A percentile compares a stretch with the other conserved stretches of the same genome.
Evolutionary conservation across 1,284 basidiomycete genomes (phyloP).

Genomic region (Fomitopsis palustris): DNA sequence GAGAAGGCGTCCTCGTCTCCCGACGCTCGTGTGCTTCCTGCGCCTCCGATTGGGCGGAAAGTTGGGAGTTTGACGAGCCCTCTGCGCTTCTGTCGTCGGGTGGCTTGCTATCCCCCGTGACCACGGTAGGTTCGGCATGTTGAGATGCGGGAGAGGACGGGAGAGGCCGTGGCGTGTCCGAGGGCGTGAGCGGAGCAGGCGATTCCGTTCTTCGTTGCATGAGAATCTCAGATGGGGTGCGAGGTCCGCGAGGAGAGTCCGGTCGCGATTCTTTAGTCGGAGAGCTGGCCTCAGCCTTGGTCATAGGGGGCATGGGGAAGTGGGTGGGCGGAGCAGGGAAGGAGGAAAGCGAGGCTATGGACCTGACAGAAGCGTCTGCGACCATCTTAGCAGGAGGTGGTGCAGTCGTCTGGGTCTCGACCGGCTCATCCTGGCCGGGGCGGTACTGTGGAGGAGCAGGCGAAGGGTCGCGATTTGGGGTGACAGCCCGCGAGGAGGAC

Average conservation of each 20-base stretch:
- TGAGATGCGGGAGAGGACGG: not conserved
- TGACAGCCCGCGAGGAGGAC: constrained; percentile 16
- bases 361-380: constrained; percentile 14
- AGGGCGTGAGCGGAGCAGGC: not conserved
- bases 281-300: constrained; percentile 9
- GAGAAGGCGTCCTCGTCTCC: not conserved
- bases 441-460: constrained; percentile 18
- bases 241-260: not conserved
- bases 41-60: not conserved
- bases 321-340: constrained; percentile 72
- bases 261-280: constrained; percentile 1
- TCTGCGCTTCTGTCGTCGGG: not conserved
- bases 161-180: not conserved
- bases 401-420: not conserved
- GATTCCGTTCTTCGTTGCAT: constrained; percentile 2
- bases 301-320: constrained; percentile 55
- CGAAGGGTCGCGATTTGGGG: constrained; percentile 18
- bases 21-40: not conserved
- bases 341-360: constrained; percentile 62
- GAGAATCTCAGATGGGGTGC: not conserved
- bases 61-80: not conserved
- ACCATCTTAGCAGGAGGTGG: not conserved
- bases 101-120: not conserved
- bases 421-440: constrained; percentile 7
- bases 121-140: not conserved